These are phyloP conservation scores for Diatrype stigma DNA, from an alignment of 2,329 filamentous ascomycete genomes.

Conservation along the genomic window DNA sequence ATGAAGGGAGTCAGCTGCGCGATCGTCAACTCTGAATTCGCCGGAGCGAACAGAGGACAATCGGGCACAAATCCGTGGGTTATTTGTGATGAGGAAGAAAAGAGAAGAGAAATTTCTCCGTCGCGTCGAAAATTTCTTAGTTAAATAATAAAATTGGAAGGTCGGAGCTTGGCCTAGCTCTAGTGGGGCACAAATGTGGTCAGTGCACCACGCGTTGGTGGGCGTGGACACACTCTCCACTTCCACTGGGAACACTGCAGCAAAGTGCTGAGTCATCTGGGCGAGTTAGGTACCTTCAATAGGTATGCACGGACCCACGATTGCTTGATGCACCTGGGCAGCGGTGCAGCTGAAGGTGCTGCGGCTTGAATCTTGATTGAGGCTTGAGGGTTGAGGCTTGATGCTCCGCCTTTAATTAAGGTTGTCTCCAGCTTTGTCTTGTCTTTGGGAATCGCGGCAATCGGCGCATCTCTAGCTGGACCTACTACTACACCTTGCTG, in stretches of 20 bases:
- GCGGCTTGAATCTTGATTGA: too few relatives aligned
- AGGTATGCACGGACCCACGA: background rate
- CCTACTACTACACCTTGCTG: too few relatives aligned
- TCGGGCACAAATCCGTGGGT: conserved; percentile 81
- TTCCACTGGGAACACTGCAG: background rate
- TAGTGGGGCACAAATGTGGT: background rate
- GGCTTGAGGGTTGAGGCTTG: too few relatives aligned
- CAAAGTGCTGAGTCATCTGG: background rate
- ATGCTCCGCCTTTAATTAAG: too few relatives aligned
- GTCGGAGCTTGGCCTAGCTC: background rate
- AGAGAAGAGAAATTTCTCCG: conserved; percentile 32
- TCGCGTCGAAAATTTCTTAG: conserved; percentile 18
- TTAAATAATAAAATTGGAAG: conserved; percentile 2
- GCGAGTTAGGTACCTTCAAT: too few relatives aligned
- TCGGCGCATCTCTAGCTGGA: too few relatives aligned
- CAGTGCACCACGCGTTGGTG: too few relatives aligned
- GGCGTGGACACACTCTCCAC: too few relatives aligned
- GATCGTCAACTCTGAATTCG: conserved; percentile 71
- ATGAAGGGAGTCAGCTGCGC: conserved; percentile 77
- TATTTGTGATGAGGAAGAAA: conserved; percentile 29
- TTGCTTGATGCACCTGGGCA: too few relatives aligned
- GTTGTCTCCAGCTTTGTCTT: too few relatives aligned
- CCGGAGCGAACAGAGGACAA: conserved; percentile 59
- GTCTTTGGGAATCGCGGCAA: too few relatives aligned
- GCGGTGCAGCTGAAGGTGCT: too few relatives aligned